Evolutionary conservation across 148 eudicot species (phyloP).

Genomic region (Rhododendron williamsianum): DNA sequence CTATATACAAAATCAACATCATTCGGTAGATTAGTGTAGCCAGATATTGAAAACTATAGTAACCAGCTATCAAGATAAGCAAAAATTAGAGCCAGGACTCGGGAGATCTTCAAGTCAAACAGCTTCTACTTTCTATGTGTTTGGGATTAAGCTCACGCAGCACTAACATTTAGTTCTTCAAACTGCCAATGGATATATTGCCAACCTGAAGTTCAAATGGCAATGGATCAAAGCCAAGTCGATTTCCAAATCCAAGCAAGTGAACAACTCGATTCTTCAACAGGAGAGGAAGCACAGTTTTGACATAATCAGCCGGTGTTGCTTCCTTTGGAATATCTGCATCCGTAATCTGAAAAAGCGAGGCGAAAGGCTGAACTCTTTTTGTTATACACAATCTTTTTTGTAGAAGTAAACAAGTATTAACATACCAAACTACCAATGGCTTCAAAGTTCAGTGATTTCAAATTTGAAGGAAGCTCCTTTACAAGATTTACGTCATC

Average conservation of each 20-base stretch:
- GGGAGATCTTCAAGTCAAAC: background rate
- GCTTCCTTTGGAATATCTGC: constrained; percentile 89
- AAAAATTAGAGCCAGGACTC: background rate
- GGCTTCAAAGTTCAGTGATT: constrained; percentile 63
- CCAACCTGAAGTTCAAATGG: constrained; percentile 76
- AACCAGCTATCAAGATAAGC: background rate
- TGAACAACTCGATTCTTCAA: constrained; percentile 66
- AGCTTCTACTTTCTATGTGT: background rate
- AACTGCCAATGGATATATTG: background rate
- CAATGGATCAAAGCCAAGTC: constrained; percentile 87
- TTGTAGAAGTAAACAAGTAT: background rate
- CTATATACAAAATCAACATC: background rate
- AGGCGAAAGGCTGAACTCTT: background rate
- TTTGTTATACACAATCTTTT: background rate
- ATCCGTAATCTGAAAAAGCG: constrained; percentile 64
- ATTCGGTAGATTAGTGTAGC: background rate
- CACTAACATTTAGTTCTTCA: background rate
- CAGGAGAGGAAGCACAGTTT: constrained; percentile 62
- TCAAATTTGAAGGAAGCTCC: constrained; percentile 65
- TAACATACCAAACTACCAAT: constrained; percentile 79
- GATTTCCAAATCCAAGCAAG: constrained; percentile 86
- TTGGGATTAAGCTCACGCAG: background rate
- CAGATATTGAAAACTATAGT: background rate
- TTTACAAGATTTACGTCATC: constrained; percentile 64
- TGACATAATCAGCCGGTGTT: constrained; percentile 49